Evolutionary conservation across 2,329 filamentous ascomycete species (phyloP).

Genomic region (Ceratocystis huliohia): DNA sequence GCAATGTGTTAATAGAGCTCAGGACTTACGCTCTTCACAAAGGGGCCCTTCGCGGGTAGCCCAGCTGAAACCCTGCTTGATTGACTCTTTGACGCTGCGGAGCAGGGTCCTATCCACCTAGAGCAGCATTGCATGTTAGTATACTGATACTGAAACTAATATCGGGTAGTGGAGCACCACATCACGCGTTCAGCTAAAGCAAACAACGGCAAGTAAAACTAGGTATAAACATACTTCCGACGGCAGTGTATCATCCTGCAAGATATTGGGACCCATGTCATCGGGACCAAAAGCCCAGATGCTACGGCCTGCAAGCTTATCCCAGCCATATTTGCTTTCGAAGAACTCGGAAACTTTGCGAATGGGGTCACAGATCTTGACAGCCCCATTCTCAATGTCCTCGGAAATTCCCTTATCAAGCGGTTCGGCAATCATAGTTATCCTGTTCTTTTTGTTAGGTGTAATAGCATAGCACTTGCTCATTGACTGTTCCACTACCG

Average conservation of each 20-base stretch:
- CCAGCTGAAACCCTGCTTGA: slow-evolving; percentile 95
- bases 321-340: slow-evolving; percentile 93
- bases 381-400: slow-evolving; percentile 82
- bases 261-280: slow-evolving; percentile 84
- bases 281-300: slow-evolving; percentile 99
- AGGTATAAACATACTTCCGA: slow-evolving; percentile 50
- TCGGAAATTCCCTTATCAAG: slow-evolving; percentile 87
- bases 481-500: slow-evolving; percentile 89
- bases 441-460: slow-evolving; percentile 98
- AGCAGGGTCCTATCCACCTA: slow-evolving; percentile 85
- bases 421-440: slow-evolving; percentile 96
- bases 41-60: slow-evolving; percentile 87
- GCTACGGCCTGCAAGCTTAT: slow-evolving; percentile 81
- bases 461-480: slow-evolving; percentile 97
- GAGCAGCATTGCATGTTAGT: slow-evolving; percentile 20
- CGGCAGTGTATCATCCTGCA: slow-evolving; percentile 91
- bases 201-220: neutral
- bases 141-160: slow-evolving; percentile 17
- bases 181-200: no score
- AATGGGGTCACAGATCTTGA: slow-evolving; percentile 85
- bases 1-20: neutral
- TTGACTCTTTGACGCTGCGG: slow-evolving; percentile 75
- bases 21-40: slow-evolving; percentile 81
- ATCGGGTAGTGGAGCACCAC: neutral
- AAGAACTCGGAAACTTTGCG: slow-evolving; percentile 94